Evolutionary conservation across 257 asterid species (phyloP), one percentile per base, ranked within the genome.

Genomic region (Leonotis leonurus): DNA sequence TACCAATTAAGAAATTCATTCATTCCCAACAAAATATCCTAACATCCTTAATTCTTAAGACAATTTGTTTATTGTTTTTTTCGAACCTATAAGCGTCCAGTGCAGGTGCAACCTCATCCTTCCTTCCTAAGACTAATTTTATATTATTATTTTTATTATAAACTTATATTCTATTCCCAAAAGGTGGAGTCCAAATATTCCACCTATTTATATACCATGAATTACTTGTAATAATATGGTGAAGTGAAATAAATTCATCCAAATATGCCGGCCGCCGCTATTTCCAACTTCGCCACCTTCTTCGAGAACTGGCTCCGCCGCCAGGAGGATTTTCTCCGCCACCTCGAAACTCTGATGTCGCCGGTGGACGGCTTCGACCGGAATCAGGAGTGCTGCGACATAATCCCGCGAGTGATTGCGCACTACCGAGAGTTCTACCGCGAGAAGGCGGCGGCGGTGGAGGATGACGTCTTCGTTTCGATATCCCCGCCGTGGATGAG

Each of bases 401-500:
- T 85, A 0, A 56, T 78, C 3, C 64, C 67, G 0, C 73, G 77
- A 1, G 78, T 82, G 5, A 27, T 77, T 0, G 57, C 75, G 8
- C 94, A 85, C 49, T 80, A 82, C 56, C 81, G 79, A 10, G 75
- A 76, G 26, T 76, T 76, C 62, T 80, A 67, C 50, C 49, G 60
- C 0, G 77, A 78, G 56, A 85, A 82, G 24, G 73, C 89, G 26
- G 62, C 60, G 64, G 75, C 77, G 72, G 79, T 78, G 14, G 64
- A 36, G 5, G 60, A 57, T 6, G 78, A 82, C 16, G 80, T 72
- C 2, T 74, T 80, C 6, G 58, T 67, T 2, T 33, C 75, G 67
- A 56, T 82, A 3, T 78, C 85, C 0, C 81, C 87, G 27, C 62
- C 84, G 9, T 85, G 94, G 89, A 75, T 82, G 9, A 74, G 72